Evolutionary conservation across 495 filamentous ascomycete genomes (phyloP).

Genomic region (Tuber indicum): DNA sequence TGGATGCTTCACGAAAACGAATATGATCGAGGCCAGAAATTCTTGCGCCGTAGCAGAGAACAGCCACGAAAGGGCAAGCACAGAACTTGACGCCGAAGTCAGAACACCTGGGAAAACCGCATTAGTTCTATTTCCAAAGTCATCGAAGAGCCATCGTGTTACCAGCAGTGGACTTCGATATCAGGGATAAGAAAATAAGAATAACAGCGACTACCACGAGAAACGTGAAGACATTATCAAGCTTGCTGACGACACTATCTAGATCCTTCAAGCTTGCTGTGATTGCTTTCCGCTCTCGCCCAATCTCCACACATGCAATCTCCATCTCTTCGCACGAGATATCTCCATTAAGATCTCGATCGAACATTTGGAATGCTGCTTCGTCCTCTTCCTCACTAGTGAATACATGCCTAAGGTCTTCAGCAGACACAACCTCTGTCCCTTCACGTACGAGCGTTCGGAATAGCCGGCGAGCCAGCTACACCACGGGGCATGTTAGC

Average conservation of each 20-base stretch:
- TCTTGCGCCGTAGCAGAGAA: slow-evolving; percentile 90
- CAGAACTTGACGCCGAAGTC: slow-evolving; percentile 74
- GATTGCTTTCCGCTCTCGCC: slow-evolving; percentile 89
- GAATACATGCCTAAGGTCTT: slow-evolving; percentile 74
- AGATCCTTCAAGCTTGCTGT: slow-evolving; percentile 90
- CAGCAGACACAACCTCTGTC: slow-evolving; percentile 64
- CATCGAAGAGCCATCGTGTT: neutral
- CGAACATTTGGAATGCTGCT: slow-evolving; percentile 85
- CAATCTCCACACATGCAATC: slow-evolving; percentile 88
- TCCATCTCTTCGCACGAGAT: slow-evolving; percentile 95
- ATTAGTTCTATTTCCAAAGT: neutral
- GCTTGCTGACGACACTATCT: slow-evolving; percentile 87
- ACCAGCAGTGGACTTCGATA: slow-evolving; percentile 78
- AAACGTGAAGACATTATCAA: slow-evolving; percentile 80
- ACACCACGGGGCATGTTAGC: slow-evolving; percentile 9
- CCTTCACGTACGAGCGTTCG: slow-evolving; percentile 74
- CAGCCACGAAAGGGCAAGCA: slow-evolving; percentile 85
- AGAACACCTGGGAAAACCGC: slow-evolving; percentile 51
- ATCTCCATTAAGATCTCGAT: slow-evolving; percentile 94
- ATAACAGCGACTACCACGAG: slow-evolving; percentile 71
- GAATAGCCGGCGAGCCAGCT: slow-evolving; percentile 82
- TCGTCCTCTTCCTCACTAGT: slow-evolving; percentile 82
- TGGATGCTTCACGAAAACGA: slow-evolving; percentile 96
- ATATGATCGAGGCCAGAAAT: slow-evolving; percentile 83
- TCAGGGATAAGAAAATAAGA: slow-evolving; percentile 79